phyloP scores from a whole-genome alignment of 495 filamentous ascomycete species.

The Aspergillus sclerotioniger region DNA sequence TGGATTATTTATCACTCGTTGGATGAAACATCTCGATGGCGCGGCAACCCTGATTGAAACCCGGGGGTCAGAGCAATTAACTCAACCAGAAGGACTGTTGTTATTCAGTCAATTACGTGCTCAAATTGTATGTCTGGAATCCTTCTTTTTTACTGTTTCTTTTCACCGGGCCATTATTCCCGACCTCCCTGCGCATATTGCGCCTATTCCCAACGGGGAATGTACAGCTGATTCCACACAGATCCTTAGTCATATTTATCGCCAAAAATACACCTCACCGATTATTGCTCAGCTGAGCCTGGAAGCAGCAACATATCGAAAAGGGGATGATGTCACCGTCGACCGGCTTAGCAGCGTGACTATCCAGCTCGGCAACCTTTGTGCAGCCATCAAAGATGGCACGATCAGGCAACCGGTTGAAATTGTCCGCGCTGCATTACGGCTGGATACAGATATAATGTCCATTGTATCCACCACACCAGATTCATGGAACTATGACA shows the following conservation, averaged over 20 bases:
- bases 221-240: neutral
- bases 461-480: slow-evolving; percentile 8
- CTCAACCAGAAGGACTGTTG: neutral
- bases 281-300: slow-evolving; percentile 8
- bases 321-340: slow-evolving; percentile 8
- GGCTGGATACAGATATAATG: slow-evolving; percentile 15
- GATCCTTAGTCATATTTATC: slow-evolving; percentile 10
- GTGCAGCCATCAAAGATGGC: slow-evolving; percentile 13
- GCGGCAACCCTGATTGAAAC: slow-evolving; percentile 14
- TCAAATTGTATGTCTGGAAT: neutral
- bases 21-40: slow-evolving; percentile 22
- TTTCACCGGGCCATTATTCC: too few relatives aligned
- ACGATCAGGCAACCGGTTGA: slow-evolving; percentile 12
- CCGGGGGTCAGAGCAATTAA: slow-evolving; percentile 15
- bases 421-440: slow-evolving; percentile 13
- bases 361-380: slow-evolving; percentile 8
- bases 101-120: neutral
- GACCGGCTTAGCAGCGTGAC: slow-evolving; percentile 11
- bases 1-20: slow-evolving; percentile 15
- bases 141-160: too few relatives aligned
- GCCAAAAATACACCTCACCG: slow-evolving; percentile 11
- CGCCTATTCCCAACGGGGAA: too few relatives aligned
- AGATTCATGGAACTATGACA: neutral
- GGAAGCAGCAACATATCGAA: slow-evolving; percentile 10
- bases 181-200: neutral